Evolutionary conservation across 768 basidiomycete genomes (phyloP).

Genomic region (Leccinellum luteum): DNA sequence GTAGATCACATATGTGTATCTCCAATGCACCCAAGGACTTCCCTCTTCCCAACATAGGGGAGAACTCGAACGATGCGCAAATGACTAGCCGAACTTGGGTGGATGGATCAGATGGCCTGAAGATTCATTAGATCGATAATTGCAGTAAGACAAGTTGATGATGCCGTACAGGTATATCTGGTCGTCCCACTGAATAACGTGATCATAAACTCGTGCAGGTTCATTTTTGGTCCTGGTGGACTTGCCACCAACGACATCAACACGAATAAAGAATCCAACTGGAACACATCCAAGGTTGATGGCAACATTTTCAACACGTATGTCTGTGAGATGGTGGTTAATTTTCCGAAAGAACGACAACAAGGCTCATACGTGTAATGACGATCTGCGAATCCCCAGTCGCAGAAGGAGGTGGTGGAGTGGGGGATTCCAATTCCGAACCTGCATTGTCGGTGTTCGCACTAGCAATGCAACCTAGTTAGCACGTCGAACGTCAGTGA

Average conservation of each 20-base stretch:
- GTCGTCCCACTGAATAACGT: constrained; percentile 14
- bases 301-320: constrained; percentile 9
- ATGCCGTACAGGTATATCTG: neutral
- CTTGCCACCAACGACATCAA: neutral
- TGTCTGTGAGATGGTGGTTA: constrained; percentile 1
- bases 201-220: neutral
- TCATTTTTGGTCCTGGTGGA: constrained; percentile 4
- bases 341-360: neutral
- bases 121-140: neutral
- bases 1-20: neutral
- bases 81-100: neutral
- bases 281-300: constrained; percentile 13
- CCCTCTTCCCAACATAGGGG: neutral
- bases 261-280: constrained; percentile 13
- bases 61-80: neutral
- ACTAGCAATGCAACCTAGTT: neutral
- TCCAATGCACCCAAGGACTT: neutral
- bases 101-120: neutral
- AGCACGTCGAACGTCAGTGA: neutral
- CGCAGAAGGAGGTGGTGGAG: neutral
- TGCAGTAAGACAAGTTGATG: neutral
- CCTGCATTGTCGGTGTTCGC: no score
- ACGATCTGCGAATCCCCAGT: neutral
- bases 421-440: neutral
- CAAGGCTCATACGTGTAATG: constrained; percentile 1